phyloP scores from a whole-genome alignment of 2,329 filamentous ascomycete genomes.

The Diaporthe citri region DNA sequence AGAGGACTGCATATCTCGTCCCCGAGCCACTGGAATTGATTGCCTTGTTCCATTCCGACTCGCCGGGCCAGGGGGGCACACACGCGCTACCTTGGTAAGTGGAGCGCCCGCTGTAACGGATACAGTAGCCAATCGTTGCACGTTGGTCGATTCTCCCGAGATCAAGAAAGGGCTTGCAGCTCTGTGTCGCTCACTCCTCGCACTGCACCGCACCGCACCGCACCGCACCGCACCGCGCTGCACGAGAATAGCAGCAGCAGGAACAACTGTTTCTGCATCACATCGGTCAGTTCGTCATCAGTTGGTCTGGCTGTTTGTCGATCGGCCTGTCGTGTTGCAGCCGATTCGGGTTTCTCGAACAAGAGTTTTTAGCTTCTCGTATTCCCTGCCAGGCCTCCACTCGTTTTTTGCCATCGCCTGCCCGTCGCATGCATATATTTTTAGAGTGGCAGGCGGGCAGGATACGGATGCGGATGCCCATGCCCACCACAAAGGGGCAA shows the following conservation, averaged over 20 bases:
- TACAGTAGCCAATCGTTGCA: slow-evolving; percentile 19
- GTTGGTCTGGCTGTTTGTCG: slow-evolving; percentile 11
- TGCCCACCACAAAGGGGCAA: slow-evolving; percentile 13
- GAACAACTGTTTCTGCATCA: background rate
- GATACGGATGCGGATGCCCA: slow-evolving; percentile 25
- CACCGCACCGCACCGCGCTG: background rate
- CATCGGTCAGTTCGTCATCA: slow-evolving; percentile 17
- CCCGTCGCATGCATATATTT: slow-evolving; percentile 36
- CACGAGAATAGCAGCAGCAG: slow-evolving; percentile 12
- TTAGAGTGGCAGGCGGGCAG: slow-evolving; percentile 33
- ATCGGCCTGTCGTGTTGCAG: slow-evolving; percentile 34
- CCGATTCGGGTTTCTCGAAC: slow-evolving; percentile 20
- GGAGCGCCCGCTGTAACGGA: slow-evolving; percentile 27
- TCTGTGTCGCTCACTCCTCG: background rate
- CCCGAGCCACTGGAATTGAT: slow-evolving; percentile 26
- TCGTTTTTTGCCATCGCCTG: slow-evolving; percentile 35
- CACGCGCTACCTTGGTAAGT: background rate
- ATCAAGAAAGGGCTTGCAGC: slow-evolving; percentile 2
- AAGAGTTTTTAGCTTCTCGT: slow-evolving; percentile 37
- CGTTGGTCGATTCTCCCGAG: slow-evolving; percentile 6
- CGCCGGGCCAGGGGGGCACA: background rate
- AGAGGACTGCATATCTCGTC: slow-evolving; percentile 3
- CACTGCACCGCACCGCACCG: slow-evolving; percentile 1
- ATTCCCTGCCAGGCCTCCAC: slow-evolving; percentile 36
- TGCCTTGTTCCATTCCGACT: slow-evolving; percentile 26